Conservation (phyloP, 2,329 filamentous ascomycete genomes). For the Pseudopithomyces maydicus region DNA sequence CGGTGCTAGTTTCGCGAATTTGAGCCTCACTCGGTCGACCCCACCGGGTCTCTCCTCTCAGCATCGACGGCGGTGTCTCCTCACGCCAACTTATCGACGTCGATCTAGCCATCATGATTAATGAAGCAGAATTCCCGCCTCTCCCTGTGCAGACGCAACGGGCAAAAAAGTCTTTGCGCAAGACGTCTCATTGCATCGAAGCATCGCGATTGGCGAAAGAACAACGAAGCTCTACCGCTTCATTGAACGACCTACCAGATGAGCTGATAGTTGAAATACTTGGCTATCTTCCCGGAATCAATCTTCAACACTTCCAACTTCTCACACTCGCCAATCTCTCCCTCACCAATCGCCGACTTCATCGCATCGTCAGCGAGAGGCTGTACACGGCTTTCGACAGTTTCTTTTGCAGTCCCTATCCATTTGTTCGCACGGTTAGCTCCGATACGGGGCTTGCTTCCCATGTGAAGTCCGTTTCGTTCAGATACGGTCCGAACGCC, state of each 20-base stretch:
- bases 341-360: conserved; percentile 26
- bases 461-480: conserved; percentile 20
- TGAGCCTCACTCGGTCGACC: not conserved
- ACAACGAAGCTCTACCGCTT: not conserved
- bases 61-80: not conserved
- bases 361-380: conserved; percentile 23
- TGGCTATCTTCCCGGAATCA: conserved; percentile 23
- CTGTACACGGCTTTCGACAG: conserved; percentile 29
- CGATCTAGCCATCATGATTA: conserved; percentile 8
- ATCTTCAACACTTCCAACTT: conserved; percentile 21
- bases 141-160: conserved; percentile 19
- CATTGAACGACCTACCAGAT: conserved; percentile 30
- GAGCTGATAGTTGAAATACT: conserved; percentile 36
- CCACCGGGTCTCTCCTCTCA: not conserved
- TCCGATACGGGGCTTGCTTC: conserved; percentile 20
- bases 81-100: not conserved
- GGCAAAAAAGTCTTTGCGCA: not conserved
- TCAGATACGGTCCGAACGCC: conserved; percentile 18
- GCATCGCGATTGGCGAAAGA: not conserved
- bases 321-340: conserved; percentile 26
- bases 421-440: conserved; percentile 34
- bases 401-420: conserved; percentile 29
- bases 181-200: not conserved
- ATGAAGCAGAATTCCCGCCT: conserved; percentile 25
- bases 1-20: not conserved